Evolutionary conservation across 129 eudicot genomes (phyloP).

Genomic region (Tanacetum coccineum): DNA sequence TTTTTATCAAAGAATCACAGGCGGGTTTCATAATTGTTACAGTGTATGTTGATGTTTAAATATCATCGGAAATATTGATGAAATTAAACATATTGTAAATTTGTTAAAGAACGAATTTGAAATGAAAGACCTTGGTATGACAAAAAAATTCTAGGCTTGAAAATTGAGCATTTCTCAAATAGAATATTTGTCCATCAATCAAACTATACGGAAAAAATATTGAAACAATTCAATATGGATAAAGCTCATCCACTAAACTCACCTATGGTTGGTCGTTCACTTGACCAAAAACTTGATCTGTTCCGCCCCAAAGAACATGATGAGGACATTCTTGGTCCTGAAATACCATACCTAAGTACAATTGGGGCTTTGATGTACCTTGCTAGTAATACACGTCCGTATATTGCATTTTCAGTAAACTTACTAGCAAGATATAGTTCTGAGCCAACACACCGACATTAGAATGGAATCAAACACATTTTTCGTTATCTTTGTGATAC

Average conservation of each 20-base stretch:
- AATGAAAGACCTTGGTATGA: neutral
- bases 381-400: neutral
- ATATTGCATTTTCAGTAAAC: neutral
- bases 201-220: neutral
- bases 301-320: neutral
- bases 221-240: neutral
- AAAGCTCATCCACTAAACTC: neutral
- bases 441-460: neutral
- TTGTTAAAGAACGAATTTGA: neutral
- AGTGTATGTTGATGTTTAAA: no score
- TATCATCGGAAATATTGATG: no score
- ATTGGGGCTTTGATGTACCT: neutral
- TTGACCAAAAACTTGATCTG: neutral
- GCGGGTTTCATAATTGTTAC: no score
- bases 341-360: neutral
- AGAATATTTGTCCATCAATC: neutral
- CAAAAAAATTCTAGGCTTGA: neutral
- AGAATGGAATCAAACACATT: no score
- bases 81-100: no score
- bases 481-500: no score
- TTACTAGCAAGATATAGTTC: neutral
- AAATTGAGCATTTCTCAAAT: neutral
- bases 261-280: neutral
- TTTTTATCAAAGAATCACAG: no score
- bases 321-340: neutral